Conservation (phyloP, 305 asterid species). For the Fraxinus albicans region DNA sequence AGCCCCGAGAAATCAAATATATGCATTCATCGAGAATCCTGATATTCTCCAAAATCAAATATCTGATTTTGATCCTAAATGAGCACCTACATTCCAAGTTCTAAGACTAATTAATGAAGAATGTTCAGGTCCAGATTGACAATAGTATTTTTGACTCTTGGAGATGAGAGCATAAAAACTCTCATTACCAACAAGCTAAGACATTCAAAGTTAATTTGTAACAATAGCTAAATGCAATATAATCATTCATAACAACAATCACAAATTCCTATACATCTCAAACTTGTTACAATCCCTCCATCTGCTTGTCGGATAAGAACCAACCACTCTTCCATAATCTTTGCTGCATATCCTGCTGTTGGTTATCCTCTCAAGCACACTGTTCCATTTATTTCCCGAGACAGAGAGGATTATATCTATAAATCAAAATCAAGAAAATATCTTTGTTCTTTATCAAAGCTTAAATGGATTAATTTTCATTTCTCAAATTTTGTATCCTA, state of each 20-base stretch:
- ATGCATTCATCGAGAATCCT: background rate
- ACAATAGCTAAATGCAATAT: background rate
- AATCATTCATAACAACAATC: background rate
- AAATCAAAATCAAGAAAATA: constrained; percentile 2
- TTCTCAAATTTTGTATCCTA: background rate
- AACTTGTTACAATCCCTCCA: background rate
- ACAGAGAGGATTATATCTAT: background rate
- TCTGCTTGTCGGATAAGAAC: background rate
- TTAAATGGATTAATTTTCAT: background rate
- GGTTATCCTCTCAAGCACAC: background rate
- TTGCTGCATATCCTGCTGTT: background rate
- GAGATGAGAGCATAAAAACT: background rate
- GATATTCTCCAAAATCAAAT: background rate
- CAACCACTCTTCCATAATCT: background rate
- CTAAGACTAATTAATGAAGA: background rate
- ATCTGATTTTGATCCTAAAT: background rate
- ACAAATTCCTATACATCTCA: constrained; percentile 4
- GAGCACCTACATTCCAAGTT: background rate
- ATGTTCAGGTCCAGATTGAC: background rate
- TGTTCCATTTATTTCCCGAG: background rate
- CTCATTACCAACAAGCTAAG: background rate
- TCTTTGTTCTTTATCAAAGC: background rate
- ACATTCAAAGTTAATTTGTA: background rate
- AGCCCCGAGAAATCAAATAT: background rate
- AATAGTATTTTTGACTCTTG: background rate